phyloP scores from a whole-genome alignment of 768 basidiomycete species.

The Hypholoma sublateritium region DNA sequence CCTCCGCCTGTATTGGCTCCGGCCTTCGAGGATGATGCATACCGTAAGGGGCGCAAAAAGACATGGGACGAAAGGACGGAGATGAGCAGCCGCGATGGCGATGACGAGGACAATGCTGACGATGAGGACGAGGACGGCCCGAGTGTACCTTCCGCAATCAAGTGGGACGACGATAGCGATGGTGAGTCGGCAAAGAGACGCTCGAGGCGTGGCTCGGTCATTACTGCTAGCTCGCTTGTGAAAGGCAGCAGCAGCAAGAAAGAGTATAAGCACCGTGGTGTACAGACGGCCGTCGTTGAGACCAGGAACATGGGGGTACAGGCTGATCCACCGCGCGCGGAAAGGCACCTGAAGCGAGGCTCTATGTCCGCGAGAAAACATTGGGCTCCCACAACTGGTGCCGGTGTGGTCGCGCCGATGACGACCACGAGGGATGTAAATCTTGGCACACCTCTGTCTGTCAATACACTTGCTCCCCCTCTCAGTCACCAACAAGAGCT shows the following conservation, averaged over 20 bases:
- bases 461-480: slow-evolving; percentile 12
- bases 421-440: slow-evolving; percentile 26
- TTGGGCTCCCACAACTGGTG: slow-evolving; percentile 27
- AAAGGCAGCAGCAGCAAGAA: slow-evolving; percentile 47
- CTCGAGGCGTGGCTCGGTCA: slow-evolving; percentile 36
- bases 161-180: slow-evolving; percentile 37
- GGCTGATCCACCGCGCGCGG: slow-evolving; percentile 30
- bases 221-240: slow-evolving; percentile 31
- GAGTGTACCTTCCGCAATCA: slow-evolving; percentile 21
- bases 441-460: slow-evolving; percentile 16
- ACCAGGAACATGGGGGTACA: slow-evolving; percentile 60
- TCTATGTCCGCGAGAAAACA: slow-evolving; percentile 23
- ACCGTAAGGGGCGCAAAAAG: slow-evolving; percentile 32
- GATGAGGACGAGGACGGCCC: slow-evolving; percentile 51
- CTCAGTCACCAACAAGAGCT: not conserved
- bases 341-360: slow-evolving; percentile 14
- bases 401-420: slow-evolving; percentile 20
- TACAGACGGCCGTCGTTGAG: slow-evolving; percentile 66
- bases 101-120: slow-evolving; percentile 76
- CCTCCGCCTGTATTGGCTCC: slow-evolving; percentile 42
- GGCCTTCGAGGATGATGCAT: slow-evolving; percentile 46
- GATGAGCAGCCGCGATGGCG: slow-evolving; percentile 77
- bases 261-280: slow-evolving; percentile 63
- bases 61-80: slow-evolving; percentile 60
- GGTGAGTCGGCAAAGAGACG: slow-evolving; percentile 29